phyloP scores from a whole-genome alignment of 2,329 filamentous ascomycete species.

The Sporothrix pseudoabietina region DNA sequence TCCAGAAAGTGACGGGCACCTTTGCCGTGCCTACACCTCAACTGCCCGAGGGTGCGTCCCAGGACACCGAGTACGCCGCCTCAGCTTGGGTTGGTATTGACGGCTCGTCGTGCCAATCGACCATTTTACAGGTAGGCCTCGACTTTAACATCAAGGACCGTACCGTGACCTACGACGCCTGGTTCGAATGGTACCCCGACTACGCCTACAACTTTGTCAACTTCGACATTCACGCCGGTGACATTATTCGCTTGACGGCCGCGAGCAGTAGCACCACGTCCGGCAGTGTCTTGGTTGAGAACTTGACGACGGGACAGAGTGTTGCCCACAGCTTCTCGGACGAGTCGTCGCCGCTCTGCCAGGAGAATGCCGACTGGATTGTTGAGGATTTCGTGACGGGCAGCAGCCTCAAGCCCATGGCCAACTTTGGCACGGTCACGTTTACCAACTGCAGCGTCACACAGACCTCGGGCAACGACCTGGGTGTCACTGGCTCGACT shows the following conservation, averaged over 20 bases:
- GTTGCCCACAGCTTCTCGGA: conserved; percentile 49
- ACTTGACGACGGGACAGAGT: conserved; percentile 47
- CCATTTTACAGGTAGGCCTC: conserved; percentile 40
- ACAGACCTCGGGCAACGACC: conserved; percentile 38
- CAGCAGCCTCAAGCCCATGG: conserved; percentile 37
- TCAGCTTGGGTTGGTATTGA: conserved; percentile 42
- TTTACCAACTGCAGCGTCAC: conserved; percentile 48
- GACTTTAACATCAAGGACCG: conserved; percentile 34
- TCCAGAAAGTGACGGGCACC: conserved; percentile 35
- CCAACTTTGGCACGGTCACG: conserved; percentile 41
- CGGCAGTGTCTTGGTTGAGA: conserved; percentile 36
- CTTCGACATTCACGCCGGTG: conserved; percentile 39
- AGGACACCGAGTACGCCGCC: conserved; percentile 37
- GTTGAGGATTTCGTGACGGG: conserved; percentile 40
- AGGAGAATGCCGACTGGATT: conserved; percentile 41
- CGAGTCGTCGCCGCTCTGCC: conserved; percentile 42
- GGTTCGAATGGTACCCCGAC: conserved; percentile 42
- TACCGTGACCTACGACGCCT: conserved; percentile 34
- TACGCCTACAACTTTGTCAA: conserved; percentile 38
- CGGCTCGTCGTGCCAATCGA: conserved; percentile 38
- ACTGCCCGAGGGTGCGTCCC: conserved; percentile 32
- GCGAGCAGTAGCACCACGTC: conserved; percentile 44
- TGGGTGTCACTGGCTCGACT: conserved; percentile 46
- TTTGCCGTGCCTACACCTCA: conserved; percentile 39
- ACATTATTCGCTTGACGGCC: conserved; percentile 39